Percentiles rank a stretch among this genome's conserved stretches.
Conservation (phyloP, 2,329 filamentous ascomycete species). For the Fusarium multiceps region DNA sequence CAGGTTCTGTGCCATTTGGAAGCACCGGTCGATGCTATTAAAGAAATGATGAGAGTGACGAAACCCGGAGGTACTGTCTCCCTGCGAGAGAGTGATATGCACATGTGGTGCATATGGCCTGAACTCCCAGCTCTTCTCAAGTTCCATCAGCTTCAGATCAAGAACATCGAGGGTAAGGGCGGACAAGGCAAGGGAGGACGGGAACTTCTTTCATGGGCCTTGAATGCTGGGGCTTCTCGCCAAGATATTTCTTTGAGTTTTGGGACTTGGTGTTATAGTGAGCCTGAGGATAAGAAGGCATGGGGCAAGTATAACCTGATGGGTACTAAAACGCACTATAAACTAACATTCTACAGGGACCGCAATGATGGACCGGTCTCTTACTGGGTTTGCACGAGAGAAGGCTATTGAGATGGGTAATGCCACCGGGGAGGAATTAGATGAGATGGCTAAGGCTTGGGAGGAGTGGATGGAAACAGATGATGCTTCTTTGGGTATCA, state of each 20-base stretch:
- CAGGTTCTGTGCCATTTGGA: constrained; percentile 58
- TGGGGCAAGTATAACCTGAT: constrained; percentile 42
- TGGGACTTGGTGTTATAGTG: constrained; percentile 48
- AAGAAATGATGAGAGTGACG: constrained; percentile 57
- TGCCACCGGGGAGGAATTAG: constrained; percentile 42
- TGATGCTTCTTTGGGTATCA: constrained; percentile 46
- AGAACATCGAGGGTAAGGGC: constrained; percentile 39
- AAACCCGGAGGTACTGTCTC: constrained; percentile 58
- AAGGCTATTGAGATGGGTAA: constrained; percentile 44
- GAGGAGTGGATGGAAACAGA: constrained; percentile 43
- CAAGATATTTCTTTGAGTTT: constrained; percentile 42
- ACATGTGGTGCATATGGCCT: constrained; percentile 48
- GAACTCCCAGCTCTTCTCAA: constrained; percentile 40
- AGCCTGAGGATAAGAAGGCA: constrained; percentile 36
- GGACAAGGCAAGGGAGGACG: constrained; percentile 45
- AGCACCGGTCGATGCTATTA: constrained; percentile 49
- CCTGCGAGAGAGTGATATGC: constrained; percentile 47
- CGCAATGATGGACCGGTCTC: constrained; percentile 44
- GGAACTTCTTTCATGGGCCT: constrained; percentile 45
- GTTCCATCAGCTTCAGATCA: constrained; percentile 40
- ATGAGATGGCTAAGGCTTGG: constrained; percentile 47
- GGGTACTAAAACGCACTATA: no score
- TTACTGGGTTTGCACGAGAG: constrained; percentile 39
- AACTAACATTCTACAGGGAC: constrained; percentile 33
- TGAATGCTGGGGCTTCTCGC: constrained; percentile 42